These are phyloP conservation scores for Puccinia polysora DNA, from an alignment of 1,284 basidiomycete genomes.

Conservation along the genomic window DNA sequence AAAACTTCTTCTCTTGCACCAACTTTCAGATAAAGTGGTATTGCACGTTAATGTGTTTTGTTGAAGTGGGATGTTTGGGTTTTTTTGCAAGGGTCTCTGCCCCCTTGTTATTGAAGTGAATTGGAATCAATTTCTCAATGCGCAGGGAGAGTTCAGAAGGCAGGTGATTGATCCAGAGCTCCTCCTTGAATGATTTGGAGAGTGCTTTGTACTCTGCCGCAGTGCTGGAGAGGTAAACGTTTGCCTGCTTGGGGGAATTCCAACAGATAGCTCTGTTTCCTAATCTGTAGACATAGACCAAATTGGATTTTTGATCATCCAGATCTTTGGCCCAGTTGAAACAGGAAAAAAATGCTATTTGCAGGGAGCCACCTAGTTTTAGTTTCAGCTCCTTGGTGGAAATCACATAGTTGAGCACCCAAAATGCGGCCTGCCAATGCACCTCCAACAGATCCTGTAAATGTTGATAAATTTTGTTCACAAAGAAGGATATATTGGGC, in stretches of 20 bases:
- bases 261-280: not conserved
- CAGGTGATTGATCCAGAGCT: not conserved
- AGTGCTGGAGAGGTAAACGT: not conserved
- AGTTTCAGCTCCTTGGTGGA: not conserved
- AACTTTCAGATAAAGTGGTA: too few species aligned
- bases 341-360: not conserved
- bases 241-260: constrained; percentile 1
- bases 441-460: not conserved
- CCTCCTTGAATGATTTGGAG: not conserved
- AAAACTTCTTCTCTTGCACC: too few species aligned
- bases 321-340: constrained; percentile 7
- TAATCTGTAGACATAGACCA: not conserved
- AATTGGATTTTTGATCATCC: not conserved
- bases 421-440: not conserved
- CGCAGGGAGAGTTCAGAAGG: too few species aligned
- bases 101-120: too few species aligned
- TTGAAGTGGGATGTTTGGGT: too few species aligned
- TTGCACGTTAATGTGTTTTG: too few species aligned
- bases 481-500: not conserved
- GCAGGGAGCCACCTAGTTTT: not conserved
- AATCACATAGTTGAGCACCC: not conserved
- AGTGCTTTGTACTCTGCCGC: not conserved
- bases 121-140: too few species aligned
- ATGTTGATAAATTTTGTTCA: not conserved
- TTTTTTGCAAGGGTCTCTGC: too few species aligned